Percentiles rank a stretch among this genome's conserved stretches.
Evolutionary conservation across 2,329 filamentous ascomycete genomes (phyloP).

Genomic region (Leptosphaerulina australis): DNA sequence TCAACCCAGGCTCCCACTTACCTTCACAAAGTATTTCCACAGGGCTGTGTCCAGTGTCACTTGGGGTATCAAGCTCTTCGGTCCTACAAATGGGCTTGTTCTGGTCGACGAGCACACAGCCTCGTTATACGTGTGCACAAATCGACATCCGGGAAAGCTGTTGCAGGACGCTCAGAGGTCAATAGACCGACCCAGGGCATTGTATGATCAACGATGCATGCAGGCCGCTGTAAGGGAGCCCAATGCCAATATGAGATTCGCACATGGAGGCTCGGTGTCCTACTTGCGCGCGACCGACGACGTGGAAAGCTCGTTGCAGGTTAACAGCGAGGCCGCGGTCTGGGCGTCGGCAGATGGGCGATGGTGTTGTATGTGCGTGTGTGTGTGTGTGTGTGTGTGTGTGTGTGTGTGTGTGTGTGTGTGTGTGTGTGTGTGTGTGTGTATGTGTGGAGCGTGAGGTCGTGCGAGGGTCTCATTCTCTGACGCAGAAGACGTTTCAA

Average conservation of each 20-base stretch:
- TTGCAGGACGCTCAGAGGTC: neutral
- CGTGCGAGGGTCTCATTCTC: no score
- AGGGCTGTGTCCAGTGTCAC: neutral
- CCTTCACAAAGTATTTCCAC: neutral
- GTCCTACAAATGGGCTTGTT: neutral
- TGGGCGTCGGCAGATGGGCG: no score
- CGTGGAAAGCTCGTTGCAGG: neutral
- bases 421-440: no score
- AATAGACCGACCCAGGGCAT: constrained; percentile 6
- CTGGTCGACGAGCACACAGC: neutral
- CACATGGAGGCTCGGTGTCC: neutral
- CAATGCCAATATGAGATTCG: neutral
- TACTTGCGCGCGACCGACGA: neutral
- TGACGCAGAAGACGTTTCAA: no score
- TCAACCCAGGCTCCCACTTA: neutral
- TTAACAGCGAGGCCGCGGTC: no score
- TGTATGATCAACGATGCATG: constrained; percentile 3
- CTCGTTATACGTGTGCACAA: neutral
- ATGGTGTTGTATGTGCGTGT: no score
- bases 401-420: no score
- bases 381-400: no score
- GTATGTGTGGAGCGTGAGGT: no score
- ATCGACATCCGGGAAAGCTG: constrained; percentile 11
- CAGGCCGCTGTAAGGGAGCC: constrained; percentile 4
- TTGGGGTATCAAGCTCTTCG: no score